Conservation (phyloP, 164 flowering plant genomes). For the Paratinospora sagittata region DNA sequence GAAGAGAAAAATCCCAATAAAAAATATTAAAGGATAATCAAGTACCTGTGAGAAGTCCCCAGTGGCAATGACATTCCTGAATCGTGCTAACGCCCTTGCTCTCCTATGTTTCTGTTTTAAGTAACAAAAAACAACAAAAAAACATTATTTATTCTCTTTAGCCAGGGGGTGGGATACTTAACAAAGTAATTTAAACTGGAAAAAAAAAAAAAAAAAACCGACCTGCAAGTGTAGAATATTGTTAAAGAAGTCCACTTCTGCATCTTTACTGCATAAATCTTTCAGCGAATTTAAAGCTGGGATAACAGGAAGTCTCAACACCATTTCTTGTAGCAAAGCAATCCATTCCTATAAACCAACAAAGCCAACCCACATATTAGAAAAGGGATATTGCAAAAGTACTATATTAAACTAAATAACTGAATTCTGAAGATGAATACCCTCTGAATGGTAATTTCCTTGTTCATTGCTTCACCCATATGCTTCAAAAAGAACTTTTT, state of each 20-base stretch:
- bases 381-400: neutral
- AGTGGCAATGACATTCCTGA: constrained; percentile 35
- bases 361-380: neutral
- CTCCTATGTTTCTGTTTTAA: constrained; percentile 65
- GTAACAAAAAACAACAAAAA: constrained; percentile 12
- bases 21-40: neutral
- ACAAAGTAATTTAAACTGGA: neutral
- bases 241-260: constrained; percentile 85
- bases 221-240: constrained; percentile 87
- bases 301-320: constrained; percentile 54
- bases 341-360: constrained; percentile 76
- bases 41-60: constrained; percentile 53
- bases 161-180: too few relatives aligned
- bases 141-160: neutral
- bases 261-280: constrained; percentile 64
- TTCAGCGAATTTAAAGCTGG: constrained; percentile 38
- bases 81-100: constrained; percentile 73
- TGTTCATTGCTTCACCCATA: constrained; percentile 63
- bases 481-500: constrained; percentile 65
- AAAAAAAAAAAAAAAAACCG: constrained; percentile 1
- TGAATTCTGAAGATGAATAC: constrained; percentile 26
- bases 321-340: constrained; percentile 66
- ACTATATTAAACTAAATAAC: constrained; percentile 2
- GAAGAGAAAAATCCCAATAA: neutral
- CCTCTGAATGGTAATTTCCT: constrained; percentile 51